Evolutionary conservation across 805 yeast species (phyloP), one percentile per base, ranked within the genome.

Genomic region (Ogataea chonburiensis): DNA sequence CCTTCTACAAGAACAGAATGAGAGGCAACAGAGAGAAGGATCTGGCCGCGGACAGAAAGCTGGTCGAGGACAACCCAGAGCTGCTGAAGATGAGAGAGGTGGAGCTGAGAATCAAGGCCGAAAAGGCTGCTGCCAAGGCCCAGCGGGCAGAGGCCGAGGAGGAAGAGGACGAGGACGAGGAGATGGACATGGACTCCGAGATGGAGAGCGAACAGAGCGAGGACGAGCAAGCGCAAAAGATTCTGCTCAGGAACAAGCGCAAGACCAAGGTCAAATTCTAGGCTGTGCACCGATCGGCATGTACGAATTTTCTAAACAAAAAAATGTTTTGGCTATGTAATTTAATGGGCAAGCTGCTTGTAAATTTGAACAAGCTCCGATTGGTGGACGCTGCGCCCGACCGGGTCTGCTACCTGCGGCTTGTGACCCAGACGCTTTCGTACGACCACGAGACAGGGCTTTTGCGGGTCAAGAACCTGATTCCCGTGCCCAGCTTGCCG

Each of bases 1-100:
- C 98, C 11, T 93, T 93, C 88, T 93, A 86, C 73, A 91, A 89
- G 87, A 88, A 89, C 71, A 85, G 98, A 79, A 93, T 93, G 98
- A 86, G 85, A 67, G 97, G 96, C 47, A 93, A 93, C 70, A 85
- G 81, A 67, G 96, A 85, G 52, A 78, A 79, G 63, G 84, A 85
- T 63, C 72, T 87, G 57, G 86, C 80, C 37, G 71, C 83, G 40
- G 98, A 93, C 67, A 80, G 79, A 68, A 86, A 86, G 67, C 73
- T 93, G 59, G 93, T 93, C 31, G 96, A 81, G 60, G 69, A 77
- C 40, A 78, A 93, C 68, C 96, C 96, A 51, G 95, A 85, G 60
- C 70, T 91, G 60, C 74, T 93, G 67, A 84, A 78, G 64, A 79
- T 87, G 75, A 85, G 97, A 72, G 97, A 88, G 24, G 96, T 89